Evolutionary conservation across 176 grass and related monocot species (phyloP).

Genomic region (Pontederia paniculata): DNA sequence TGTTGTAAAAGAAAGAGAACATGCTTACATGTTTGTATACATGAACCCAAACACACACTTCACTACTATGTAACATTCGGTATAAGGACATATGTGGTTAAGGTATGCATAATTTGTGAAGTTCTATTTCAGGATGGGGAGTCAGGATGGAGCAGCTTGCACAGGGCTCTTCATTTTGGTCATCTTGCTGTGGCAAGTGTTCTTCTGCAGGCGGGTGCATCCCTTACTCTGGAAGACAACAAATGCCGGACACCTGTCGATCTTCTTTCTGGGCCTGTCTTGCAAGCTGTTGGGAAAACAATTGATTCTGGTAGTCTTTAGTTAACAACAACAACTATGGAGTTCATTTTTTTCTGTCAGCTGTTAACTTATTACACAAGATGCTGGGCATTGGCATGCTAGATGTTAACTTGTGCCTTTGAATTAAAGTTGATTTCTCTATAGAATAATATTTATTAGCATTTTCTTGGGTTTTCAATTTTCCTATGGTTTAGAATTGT

Average conservation of each 20-base stretch:
- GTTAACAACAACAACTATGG: background rate
- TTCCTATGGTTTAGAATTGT: slow-evolving; percentile 2
- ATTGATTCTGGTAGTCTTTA: slow-evolving; percentile 62
- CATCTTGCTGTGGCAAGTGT: slow-evolving; percentile 70
- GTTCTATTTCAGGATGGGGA: slow-evolving; percentile 68
- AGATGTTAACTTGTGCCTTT: too few relatives aligned
- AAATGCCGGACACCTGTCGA: slow-evolving; percentile 82
- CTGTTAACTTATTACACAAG: too few relatives aligned
- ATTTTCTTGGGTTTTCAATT: slow-evolving; percentile 8
- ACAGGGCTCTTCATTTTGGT: slow-evolving; percentile 94
- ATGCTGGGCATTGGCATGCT: too few relatives aligned
- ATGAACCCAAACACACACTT: too few relatives aligned
- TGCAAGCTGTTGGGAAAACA: slow-evolving; percentile 42
- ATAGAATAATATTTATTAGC: slow-evolving; percentile 12
- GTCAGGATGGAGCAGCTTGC: slow-evolving; percentile 94
- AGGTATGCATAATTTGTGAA: background rate
- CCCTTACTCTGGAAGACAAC: slow-evolving; percentile 73
- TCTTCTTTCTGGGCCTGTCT: slow-evolving; percentile 86
- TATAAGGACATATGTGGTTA: too few relatives aligned
- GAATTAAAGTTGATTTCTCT: background rate
- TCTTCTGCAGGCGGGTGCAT: slow-evolving; percentile 75
- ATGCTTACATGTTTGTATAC: too few relatives aligned
- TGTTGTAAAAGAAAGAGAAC: too few relatives aligned
- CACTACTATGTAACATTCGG: too few relatives aligned
- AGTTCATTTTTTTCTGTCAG: background rate